Evolutionary conservation across 1,139 yeast genomes (phyloP), one percentile per base, ranked within the genome.

Genomic region (Yamadazyma conglobata): DNA sequence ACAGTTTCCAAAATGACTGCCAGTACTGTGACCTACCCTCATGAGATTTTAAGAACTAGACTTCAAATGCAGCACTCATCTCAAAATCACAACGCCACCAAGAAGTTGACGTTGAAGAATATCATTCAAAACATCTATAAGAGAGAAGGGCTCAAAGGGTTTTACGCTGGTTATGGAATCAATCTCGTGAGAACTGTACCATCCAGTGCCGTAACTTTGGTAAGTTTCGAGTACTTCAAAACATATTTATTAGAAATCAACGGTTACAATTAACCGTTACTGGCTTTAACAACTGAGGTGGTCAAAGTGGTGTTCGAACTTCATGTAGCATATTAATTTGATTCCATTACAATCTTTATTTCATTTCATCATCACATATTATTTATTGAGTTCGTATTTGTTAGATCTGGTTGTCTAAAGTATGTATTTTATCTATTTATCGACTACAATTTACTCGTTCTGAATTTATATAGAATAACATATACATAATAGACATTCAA

Each of bases 101-200:
- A 17, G 11, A 24, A 20, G n/a, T 10, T 21, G 10, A 22, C 37
- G 5, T 42, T 66, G 30, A 32, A 55, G 17, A 43, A 47, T 8
- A 50, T 60, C 11, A 49, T 61, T 12, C 53, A 54, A 25, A 64
- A 70, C 6, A 79, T 88, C 14, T 80, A 74, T 49, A 47, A 49
- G 28, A 77, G 72, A 39, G 96, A 88, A 53, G 96, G 97, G 4
- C 42, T 83, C 40, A 55, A 67, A 23, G 96, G 94, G 4, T 91
- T 87, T 53, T 91, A 91, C 52, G 82, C 94, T 1, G 99, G 99
- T 0, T 82, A 89, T 50, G 72, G 79, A 1, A 81, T 94, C 11
- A 91, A 91, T 52, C 64, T 91, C 52, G 75, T 87, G 20, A 69
- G 99, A 48, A 93, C 98, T 0, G 87, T 91, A 2, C 98, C 99